Evolutionary conservation across 331 rosid species (phyloP).

Genomic region (Pyrus hybrid): DNA sequence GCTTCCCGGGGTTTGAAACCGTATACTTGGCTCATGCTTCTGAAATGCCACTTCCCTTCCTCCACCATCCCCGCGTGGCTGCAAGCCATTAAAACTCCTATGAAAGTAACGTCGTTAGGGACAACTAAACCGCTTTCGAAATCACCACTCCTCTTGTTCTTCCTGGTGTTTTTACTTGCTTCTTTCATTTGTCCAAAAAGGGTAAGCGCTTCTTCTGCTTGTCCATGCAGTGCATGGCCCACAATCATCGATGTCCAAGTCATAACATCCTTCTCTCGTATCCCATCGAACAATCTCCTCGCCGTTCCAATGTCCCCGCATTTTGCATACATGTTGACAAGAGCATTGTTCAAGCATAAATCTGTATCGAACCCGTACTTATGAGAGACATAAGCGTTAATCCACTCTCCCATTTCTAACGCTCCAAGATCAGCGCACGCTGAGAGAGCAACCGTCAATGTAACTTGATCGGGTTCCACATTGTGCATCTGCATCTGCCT

Average conservation of each 20-base stretch:
- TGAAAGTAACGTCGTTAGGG: slow-evolving; percentile 50
- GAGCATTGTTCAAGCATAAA: slow-evolving; percentile 42
- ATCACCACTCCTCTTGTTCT: slow-evolving; percentile 1
- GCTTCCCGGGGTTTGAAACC: slow-evolving; percentile 45
- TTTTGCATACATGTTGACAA: slow-evolving; percentile 58
- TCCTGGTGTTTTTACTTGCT: neutral
- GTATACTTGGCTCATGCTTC: slow-evolving; percentile 42
- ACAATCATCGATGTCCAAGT: slow-evolving; percentile 69
- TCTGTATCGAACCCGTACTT: slow-evolving; percentile 20
- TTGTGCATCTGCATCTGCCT: slow-evolving; percentile 39
- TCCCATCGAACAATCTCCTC: slow-evolving; percentile 40
- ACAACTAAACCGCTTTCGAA: neutral
- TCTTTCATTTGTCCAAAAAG: slow-evolving; percentile 40
- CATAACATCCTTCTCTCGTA: slow-evolving; percentile 39
- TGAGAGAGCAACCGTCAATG: slow-evolving; percentile 47
- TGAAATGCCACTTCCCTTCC: slow-evolving; percentile 48
- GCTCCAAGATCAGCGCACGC: slow-evolving; percentile 65
- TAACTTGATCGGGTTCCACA: slow-evolving; percentile 50
- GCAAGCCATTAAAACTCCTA: slow-evolving; percentile 69
- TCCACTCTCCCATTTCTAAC: slow-evolving; percentile 46
- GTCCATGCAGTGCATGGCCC: slow-evolving; percentile 60
- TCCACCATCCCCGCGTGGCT: slow-evolving; percentile 63
- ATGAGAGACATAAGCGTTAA: slow-evolving; percentile 19
- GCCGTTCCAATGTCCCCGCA: slow-evolving; percentile 46
- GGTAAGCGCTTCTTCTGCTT: slow-evolving; percentile 50